Evolutionary conservation across 2,329 filamentous ascomycete genomes (phyloP).

Genomic region (Fusarium camptoceras): DNA sequence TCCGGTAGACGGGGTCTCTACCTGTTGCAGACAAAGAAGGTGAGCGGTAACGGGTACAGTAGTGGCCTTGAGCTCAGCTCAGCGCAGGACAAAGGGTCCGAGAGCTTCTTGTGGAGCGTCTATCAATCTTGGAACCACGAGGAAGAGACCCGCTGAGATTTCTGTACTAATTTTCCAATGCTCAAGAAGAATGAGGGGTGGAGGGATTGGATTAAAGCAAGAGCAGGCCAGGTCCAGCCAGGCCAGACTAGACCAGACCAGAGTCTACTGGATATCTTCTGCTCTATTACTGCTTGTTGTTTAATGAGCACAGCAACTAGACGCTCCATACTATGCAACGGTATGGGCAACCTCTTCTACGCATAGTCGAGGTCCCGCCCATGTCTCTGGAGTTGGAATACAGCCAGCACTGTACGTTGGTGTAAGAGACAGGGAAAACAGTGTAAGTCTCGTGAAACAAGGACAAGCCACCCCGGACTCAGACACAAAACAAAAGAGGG

Average conservation of each 20-base stretch:
- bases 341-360: not conserved
- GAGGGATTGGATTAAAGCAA: slow-evolving; percentile 11
- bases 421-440: slow-evolving; percentile 29
- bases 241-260: slow-evolving; percentile 5
- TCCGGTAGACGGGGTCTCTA: slow-evolving; percentile 21
- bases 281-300: not conserved
- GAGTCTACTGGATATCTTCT: slow-evolving; percentile 11
- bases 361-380: not conserved
- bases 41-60: slow-evolving; percentile 19
- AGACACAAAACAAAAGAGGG: slow-evolving; percentile 24
- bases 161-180: slow-evolving; percentile 3
- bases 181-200: slow-evolving; percentile 8
- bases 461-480: slow-evolving; percentile 42
- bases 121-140: slow-evolving; percentile 28
- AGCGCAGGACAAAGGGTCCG: slow-evolving; percentile 34
- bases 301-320: not conserved
- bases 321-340: slow-evolving; percentile 11
- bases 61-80: slow-evolving; percentile 23
- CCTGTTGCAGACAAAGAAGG: slow-evolving; percentile 25
- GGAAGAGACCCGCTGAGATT: slow-evolving; percentile 24
- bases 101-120: slow-evolving; percentile 33
- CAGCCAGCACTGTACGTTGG: slow-evolving; percentile 24
- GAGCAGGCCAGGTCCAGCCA: slow-evolving; percentile 12
- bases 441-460: slow-evolving; percentile 15
- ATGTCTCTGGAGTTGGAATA: slow-evolving; percentile 2